Conservation (phyloP, 2,329 filamentous ascomycete species). For the Hypoxylon sp. region DNA sequence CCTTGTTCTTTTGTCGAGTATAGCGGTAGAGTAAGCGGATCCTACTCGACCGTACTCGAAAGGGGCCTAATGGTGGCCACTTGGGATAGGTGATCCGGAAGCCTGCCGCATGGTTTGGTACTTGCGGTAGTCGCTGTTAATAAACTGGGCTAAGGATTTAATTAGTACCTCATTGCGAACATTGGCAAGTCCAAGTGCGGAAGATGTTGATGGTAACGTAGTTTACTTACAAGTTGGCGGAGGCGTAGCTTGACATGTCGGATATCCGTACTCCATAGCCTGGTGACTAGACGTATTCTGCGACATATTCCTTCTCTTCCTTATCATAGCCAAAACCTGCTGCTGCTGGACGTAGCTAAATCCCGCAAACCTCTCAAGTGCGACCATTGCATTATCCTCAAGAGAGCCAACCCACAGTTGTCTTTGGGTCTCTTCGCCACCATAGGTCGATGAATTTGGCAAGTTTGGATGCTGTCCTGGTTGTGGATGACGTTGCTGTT, state of each 20-base stretch:
- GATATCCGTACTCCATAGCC: conserved; percentile 40
- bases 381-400: conserved; percentile 45
- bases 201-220: conserved; percentile 1
- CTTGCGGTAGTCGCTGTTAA: conserved; percentile 39
- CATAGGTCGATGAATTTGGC: conserved; percentile 33
- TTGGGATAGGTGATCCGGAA: conserved; percentile 38
- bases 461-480: conserved; percentile 30
- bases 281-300: conserved; percentile 37
- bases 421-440: conserved; percentile 36
- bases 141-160: conserved; percentile 29
- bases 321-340: conserved; percentile 46
- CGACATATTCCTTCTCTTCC: conserved; percentile 43
- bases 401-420: conserved; percentile 41
- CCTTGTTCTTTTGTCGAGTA: neutral
- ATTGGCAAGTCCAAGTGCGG: neutral
- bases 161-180: conserved; percentile 19
- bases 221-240: conserved; percentile 35
- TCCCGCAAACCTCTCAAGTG: conserved; percentile 48
- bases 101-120: conserved; percentile 38
- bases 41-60: neutral
- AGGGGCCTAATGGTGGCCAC: conserved; percentile 18
- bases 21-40: neutral
- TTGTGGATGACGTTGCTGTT: conserved; percentile 38
- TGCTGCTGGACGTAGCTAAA: conserved; percentile 48
- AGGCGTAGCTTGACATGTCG: conserved; percentile 41